Evolutionary conservation across 208 protist species (phyloP), one percentile per base, ranked within the genome.

Genomic region (Leishmania major): DNA sequence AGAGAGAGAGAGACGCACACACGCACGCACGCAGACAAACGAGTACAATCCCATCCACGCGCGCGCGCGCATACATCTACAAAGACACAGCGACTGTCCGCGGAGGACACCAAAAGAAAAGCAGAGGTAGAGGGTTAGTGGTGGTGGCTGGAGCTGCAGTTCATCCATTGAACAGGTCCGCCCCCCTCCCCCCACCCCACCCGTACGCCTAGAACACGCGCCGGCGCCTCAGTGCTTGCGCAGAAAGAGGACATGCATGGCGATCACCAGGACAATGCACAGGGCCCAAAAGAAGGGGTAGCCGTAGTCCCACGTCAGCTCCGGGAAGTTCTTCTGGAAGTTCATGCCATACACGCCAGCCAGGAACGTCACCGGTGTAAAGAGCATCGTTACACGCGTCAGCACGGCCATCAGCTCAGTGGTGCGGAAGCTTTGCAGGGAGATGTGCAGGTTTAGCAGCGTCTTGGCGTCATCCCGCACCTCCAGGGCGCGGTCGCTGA

Each of bases 301-400:
- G 40, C 91, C 92, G 66, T 91, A 95, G 10, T 75, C 59, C 92
- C 87, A 97, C 51, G 84, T 79, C 60, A 97, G 85, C 87, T 97
- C 92, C 5, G 94, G 94, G 17, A 97, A 91, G 87, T 94, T 83
- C 53, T 87, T 79, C 25, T 85, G 60, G 79, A 97, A 97, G 87
- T 98, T 98, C 95, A 97, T 98, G 25, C 95, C 95, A 84, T 96
- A 98, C 71, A 98, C 92, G 22, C 91, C 93, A 10, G 95, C 92
- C 28, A 98, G 57, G 69, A 98, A 98, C 25, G 89, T 97, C 66
- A 93, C 92, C 7, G 95, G 95, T 7, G 93, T 97, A 73, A 98
- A 98, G 76, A 97, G 89, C 59, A 94, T 87, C 62, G 91, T 94
- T 57, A 98, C 88, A 25, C 92, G 89, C 49, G 95, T 98, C 77